These are phyloP conservation scores for Cylindrotheca closterium DNA, from an alignment of 108 stramenopile species.

Conservation along the genomic window DNA sequence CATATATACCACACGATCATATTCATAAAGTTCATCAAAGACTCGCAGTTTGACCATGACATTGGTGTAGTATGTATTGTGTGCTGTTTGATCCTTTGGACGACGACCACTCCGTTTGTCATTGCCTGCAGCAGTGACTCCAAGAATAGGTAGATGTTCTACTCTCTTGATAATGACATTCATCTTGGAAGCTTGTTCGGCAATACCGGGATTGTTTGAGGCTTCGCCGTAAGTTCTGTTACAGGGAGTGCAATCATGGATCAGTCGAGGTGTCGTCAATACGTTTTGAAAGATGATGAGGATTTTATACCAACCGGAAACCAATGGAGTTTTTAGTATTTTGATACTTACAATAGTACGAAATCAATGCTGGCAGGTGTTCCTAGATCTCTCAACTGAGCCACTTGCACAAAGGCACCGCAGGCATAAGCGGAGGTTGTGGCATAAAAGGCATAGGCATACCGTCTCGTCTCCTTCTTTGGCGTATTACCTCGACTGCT, in stretches of 20 bases:
- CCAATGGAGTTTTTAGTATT: neutral
- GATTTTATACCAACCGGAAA: neutral
- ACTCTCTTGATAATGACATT: neutral
- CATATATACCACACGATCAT: neutral
- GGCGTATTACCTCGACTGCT: too few relatives aligned
- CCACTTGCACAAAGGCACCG: neutral
- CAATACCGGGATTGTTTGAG: neutral
- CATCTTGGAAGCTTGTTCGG: neutral
- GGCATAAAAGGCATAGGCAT: conserved; percentile 1
- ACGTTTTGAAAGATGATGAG: neutral
- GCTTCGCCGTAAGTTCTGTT: neutral
- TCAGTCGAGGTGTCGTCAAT: neutral
- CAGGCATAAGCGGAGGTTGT: neutral
- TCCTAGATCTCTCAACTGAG: neutral
- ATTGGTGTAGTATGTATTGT: neutral
- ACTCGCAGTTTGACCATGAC: neutral
- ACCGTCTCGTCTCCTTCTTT: neutral
- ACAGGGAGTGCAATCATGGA: neutral
- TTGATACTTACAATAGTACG: neutral
- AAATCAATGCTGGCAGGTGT: neutral
- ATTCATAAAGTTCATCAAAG: neutral
- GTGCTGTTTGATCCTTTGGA: neutral
- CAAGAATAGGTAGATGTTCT: neutral
- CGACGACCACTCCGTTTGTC: too few relatives aligned
- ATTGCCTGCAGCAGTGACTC: too few relatives aligned